Percentiles rank a stretch among this genome's conserved stretches.
Evolutionary conservation across 192 early-diverging fungal species (phyloP).

Genomic region (Linnemannia zychae): DNA sequence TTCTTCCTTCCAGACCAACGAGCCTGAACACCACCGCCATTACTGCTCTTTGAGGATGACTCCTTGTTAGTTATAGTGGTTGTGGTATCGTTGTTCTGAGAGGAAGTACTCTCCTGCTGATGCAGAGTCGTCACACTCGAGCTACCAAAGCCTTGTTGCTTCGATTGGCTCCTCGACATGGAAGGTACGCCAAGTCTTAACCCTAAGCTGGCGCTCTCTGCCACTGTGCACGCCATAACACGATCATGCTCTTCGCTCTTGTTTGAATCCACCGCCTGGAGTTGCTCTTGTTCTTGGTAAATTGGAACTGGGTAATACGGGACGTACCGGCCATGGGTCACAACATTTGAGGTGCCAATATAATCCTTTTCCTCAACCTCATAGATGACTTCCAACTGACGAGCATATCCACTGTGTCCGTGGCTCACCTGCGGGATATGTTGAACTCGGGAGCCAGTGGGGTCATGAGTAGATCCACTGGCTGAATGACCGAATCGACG

Average conservation of each 20-base stretch:
- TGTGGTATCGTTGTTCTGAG: background rate
- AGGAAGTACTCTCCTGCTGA: background rate
- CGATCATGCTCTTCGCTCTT: background rate
- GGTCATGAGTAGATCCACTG: background rate
- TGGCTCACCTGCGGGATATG: background rate
- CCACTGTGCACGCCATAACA: background rate
- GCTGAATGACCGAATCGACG: background rate
- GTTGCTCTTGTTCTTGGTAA: background rate
- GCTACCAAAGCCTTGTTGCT: background rate
- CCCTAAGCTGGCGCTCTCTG: background rate
- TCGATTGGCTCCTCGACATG: background rate
- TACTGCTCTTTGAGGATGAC: background rate
- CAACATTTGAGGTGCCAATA: background rate
- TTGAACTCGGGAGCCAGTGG: background rate
- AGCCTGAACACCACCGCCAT: background rate
- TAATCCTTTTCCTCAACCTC: background rate
- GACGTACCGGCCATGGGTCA: background rate
- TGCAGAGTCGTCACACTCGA: conserved; percentile 3
- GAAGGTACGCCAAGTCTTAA: background rate
- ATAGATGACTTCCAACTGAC: background rate
- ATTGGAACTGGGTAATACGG: background rate
- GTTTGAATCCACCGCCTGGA: background rate
- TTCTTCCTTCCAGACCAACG: background rate
- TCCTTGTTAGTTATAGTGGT: background rate
- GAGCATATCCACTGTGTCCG: background rate